Conservation (phyloP, 768 basidiomycete species). For the Lepiota subincarnata region DNA sequence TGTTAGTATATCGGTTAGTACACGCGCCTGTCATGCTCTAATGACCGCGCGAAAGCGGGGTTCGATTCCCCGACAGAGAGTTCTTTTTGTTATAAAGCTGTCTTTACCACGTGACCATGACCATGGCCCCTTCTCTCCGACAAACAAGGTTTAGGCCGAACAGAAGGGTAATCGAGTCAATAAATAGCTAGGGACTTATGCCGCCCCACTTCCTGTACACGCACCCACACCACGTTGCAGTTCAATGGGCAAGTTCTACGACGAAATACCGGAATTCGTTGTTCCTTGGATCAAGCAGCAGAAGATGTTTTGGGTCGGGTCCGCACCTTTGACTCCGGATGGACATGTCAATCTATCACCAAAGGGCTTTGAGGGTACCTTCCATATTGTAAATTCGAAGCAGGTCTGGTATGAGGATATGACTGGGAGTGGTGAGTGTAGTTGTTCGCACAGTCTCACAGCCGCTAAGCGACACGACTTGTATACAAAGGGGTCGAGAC, state of each 20-base stretch:
- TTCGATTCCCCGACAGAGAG: conserved; percentile 16
- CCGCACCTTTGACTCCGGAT: conserved; percentile 50
- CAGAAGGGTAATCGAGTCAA: neutral
- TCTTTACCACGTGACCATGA: too few relatives aligned
- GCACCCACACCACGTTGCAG: neutral
- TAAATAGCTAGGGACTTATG: neutral
- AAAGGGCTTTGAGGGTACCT: conserved; percentile 48
- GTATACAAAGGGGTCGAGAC: conserved; percentile 46
- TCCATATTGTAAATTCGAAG: conserved; percentile 44
- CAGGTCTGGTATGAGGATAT: conserved; percentile 67
- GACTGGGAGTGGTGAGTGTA: conserved; percentile 52
- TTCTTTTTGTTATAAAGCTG: neutral
- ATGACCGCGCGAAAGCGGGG: conserved; percentile 14
- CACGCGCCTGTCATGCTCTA: conserved; percentile 13
- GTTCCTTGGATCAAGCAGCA: conserved; percentile 52
- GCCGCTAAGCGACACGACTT: neutral
- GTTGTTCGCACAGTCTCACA: neutral
- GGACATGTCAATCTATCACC: conserved; percentile 65
- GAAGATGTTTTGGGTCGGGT: conserved; percentile 62
- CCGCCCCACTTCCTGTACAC: neutral
- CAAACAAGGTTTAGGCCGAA: neutral
- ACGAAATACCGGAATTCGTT: conserved; percentile 45
- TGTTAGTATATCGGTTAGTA: conserved; percentile 18
- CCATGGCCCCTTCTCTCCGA: too few relatives aligned
- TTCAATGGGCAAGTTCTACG: conserved; percentile 50